phyloP scores from a whole-genome alignment of 192 early-diverging fungal genomes.

The Linnemannia schmuckeri region DNA sequence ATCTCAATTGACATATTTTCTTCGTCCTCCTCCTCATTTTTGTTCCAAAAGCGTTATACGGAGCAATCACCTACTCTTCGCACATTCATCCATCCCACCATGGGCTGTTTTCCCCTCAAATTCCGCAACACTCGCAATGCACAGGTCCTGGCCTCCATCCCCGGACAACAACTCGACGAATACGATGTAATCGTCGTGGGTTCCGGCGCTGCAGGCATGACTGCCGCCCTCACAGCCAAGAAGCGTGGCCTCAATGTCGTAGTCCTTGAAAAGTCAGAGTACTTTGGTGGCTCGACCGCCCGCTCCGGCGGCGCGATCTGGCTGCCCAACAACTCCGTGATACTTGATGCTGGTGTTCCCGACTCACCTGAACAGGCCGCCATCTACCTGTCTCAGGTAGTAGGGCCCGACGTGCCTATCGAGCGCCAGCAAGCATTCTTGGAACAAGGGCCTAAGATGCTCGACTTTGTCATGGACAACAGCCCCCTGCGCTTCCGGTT shows the following conservation, averaged over 20 bases:
- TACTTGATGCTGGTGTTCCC: constrained; percentile 3
- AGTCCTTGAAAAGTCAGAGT: constrained; percentile 12
- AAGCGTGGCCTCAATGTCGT: constrained; percentile 30
- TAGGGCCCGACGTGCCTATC: constrained; percentile 13
- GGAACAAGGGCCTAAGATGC: constrained; percentile 15
- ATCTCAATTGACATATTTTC: too few relatives aligned
- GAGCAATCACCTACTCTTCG: neutral
- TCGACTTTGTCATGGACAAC: constrained; percentile 31
- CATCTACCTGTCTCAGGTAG: neutral
- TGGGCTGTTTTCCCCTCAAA: constrained; percentile 3
- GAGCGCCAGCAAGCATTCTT: constrained; percentile 26
- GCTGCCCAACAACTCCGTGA: constrained; percentile 17
- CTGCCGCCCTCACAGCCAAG: constrained; percentile 13
- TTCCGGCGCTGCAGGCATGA: constrained; percentile 30
- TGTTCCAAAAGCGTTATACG: neutral
- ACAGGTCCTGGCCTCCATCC: neutral
- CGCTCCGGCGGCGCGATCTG: constrained; percentile 20
- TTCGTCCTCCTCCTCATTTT: too few relatives aligned
- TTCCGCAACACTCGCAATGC: constrained; percentile 15
- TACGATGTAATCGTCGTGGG: constrained; percentile 21
- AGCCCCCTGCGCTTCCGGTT: constrained; percentile 19
- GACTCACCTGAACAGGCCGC: constrained; percentile 17
- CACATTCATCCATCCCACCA: neutral
- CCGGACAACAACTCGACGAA: constrained; percentile 6
- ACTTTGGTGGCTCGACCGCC: constrained; percentile 25